phyloP scores from a whole-genome alignment of 1,284 basidiomycete genomes.

The Pyrrhoderma noxium region DNA sequence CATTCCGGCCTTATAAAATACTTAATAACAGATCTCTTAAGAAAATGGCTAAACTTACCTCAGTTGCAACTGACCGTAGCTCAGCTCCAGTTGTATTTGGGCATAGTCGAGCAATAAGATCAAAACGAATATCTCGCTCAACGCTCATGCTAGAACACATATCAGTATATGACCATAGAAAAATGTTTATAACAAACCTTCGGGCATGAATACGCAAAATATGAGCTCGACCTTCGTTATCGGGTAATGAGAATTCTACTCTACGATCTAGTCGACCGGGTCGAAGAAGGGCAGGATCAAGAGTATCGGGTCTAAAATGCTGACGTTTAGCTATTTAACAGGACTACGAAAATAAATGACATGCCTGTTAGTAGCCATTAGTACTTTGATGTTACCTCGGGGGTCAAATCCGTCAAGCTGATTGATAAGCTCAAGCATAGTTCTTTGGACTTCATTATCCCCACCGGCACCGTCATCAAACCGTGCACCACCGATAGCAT shows the following conservation, averaged over 20 bases:
- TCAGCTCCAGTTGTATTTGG: constrained; percentile 99
- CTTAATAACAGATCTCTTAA: constrained; percentile 5
- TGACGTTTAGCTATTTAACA: neutral
- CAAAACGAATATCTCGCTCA: constrained; percentile 95
- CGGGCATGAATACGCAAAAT: constrained; percentile 96
- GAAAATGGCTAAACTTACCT: constrained; percentile 42
- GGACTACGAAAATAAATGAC: constrained; percentile 18
- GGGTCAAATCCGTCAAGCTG: constrained; percentile 99
- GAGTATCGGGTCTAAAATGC: constrained; percentile 79
- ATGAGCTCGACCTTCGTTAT: constrained; percentile 94
- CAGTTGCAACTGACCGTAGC: constrained; percentile 92
- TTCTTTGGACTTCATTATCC: constrained; percentile 98
- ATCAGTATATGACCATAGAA: constrained; percentile 3
- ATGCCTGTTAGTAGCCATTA: constrained; percentile 97
- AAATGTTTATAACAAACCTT: constrained; percentile 46
- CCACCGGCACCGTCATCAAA: constrained; percentile 99
- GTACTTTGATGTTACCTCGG: constrained; percentile 97
- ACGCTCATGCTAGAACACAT: constrained; percentile 79
- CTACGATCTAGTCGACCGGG: constrained; percentile 95
- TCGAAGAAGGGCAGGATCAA: constrained; percentile 94
- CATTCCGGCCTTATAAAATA: constrained; percentile 78
- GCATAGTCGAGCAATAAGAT: constrained; percentile 93
- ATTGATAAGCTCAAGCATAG: constrained; percentile 99
- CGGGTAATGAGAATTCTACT: constrained; percentile 93
- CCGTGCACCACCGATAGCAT: constrained; percentile 97